Evolutionary conservation across 148 eudicot species (phyloP).

Genomic region (Heliosperma pusillum): DNA sequence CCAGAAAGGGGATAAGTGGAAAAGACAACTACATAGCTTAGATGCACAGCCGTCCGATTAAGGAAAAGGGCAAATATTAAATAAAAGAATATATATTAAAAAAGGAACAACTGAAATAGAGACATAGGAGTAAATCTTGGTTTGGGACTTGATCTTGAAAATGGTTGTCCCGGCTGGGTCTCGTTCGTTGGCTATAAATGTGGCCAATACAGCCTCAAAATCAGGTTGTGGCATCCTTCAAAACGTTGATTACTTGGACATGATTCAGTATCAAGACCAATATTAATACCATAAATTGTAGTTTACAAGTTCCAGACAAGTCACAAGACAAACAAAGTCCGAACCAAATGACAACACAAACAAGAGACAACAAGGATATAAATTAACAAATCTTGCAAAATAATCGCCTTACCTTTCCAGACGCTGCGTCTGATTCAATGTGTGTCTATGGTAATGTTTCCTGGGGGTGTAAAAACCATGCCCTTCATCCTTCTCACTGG

Average conservation of each 20-base stretch:
- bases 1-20: not conserved
- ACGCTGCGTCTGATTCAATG: slow-evolving; percentile 32
- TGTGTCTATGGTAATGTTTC: slow-evolving; percentile 29
- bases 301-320: not conserved
- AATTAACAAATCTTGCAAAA: not conserved
- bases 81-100: too few species aligned
- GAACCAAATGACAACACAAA: not conserved
- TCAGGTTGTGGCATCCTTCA: not conserved
- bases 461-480: slow-evolving; percentile 12
- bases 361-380: not conserved
- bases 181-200: not conserved
- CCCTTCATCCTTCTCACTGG: slow-evolving; percentile 26
- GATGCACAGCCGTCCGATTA: not conserved
- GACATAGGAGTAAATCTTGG: not conserved
- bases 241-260: not conserved
- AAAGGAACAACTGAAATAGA: not conserved
- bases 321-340: not conserved
- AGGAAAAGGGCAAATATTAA: not conserved
- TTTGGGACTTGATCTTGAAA: not conserved
- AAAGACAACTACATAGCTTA: not conserved
- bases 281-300: not conserved
- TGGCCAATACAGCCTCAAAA: not conserved
- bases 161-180: not conserved
- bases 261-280: not conserved
- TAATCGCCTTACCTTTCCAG: slow-evolving; percentile 35